Conservation (phyloP, 768 basidiomycete genomes). For the Gymnopilus dilepis region DNA sequence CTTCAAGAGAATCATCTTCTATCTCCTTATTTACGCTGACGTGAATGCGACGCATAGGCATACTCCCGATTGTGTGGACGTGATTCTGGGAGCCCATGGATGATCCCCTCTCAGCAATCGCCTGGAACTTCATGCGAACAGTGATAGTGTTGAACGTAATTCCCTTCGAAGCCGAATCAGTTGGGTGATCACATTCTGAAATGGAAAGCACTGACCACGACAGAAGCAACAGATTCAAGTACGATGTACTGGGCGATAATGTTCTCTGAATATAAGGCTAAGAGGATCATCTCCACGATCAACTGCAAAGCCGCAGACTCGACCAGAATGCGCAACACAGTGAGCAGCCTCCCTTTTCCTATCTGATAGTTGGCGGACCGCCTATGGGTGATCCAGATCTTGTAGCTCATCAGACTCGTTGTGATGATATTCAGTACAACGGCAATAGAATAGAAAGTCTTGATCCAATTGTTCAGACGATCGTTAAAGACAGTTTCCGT, state of each 20-base stretch:
- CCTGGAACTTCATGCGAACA: constrained; percentile 8
- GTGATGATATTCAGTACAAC: constrained; percentile 1
- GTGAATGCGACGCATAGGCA: constrained; percentile 8
- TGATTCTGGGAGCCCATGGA: neutral
- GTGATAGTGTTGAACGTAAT: constrained; percentile 12
- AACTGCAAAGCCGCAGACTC: constrained; percentile 7
- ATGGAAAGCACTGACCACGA: neutral
- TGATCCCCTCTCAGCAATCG: neutral
- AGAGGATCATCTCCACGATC: neutral
- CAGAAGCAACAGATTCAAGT: neutral
- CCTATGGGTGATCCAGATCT: constrained; percentile 3
- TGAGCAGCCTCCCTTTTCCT: neutral
- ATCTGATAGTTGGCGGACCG: neutral
- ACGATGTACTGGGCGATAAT: constrained; percentile 7
- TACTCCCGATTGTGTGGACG: constrained; percentile 6
- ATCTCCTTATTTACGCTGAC: constrained; percentile 3
- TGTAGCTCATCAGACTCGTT: constrained; percentile 2
- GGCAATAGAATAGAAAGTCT: constrained; percentile 4
- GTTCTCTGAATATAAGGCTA: neutral
- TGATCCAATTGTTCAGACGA: neutral
- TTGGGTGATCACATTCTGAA: neutral
- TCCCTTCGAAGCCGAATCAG: neutral
- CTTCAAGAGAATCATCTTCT: neutral
- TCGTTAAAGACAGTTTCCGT: constrained; percentile 2
- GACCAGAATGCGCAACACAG: constrained; percentile 5